These are phyloP conservation scores for Neonothopanus nambi DNA, from an alignment of 1,284 basidiomycete species.

Conservation along the genomic window DNA sequence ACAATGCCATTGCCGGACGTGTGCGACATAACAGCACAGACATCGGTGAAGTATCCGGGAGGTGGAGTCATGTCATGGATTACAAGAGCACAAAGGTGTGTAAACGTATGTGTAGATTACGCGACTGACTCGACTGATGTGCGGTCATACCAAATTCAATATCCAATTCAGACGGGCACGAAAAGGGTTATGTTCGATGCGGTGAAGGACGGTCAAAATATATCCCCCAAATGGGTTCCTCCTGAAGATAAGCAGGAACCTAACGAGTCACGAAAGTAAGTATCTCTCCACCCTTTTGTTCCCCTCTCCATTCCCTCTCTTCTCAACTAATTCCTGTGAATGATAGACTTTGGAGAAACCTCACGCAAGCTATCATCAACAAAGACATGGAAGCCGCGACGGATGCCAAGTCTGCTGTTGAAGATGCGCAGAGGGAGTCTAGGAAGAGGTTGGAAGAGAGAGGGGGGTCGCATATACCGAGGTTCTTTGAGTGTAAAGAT, in stretches of 20 bases:
- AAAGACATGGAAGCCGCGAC: constrained; percentile 96
- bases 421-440: constrained; percentile 88
- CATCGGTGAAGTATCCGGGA: constrained; percentile 85
- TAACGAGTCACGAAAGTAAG: constrained; percentile 84
- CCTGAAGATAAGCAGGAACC: constrained; percentile 88
- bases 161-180: constrained; percentile 56
- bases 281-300: constrained; percentile 14
- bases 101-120: not conserved
- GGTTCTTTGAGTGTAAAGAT: constrained; percentile 82
- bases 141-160: too few relatives aligned
- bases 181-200: constrained; percentile 88
- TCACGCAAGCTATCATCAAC: constrained; percentile 85
- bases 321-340: too few relatives aligned
- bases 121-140: not conserved
- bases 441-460: constrained; percentile 79
- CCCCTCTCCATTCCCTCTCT: not conserved
- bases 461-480: constrained; percentile 63
- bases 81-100: constrained; percentile 72
- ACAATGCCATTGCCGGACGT: constrained; percentile 88
- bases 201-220: constrained; percentile 65
- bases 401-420: constrained; percentile 85
- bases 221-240: constrained; percentile 81
- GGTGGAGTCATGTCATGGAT: constrained; percentile 93
- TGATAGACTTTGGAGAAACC: constrained; percentile 82
- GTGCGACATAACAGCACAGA: constrained; percentile 70